Percentiles rank a stretch among this genome's conserved stretches.
phyloP scores from a whole-genome alignment of 768 basidiomycete genomes.

The Phanerodontia chrysosporium region DNA sequence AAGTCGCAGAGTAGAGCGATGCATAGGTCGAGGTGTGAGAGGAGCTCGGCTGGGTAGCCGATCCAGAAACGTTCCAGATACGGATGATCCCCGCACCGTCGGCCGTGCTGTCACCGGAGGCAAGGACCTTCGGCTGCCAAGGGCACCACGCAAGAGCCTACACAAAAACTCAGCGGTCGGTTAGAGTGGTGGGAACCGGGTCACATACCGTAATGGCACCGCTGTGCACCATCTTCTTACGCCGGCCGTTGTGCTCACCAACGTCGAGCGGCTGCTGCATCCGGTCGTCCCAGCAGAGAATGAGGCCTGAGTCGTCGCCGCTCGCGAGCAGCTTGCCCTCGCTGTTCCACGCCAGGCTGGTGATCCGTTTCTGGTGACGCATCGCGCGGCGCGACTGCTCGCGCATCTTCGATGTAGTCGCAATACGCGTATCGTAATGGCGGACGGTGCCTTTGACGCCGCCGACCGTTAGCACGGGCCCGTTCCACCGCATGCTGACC shows the following conservation, averaged over 20 bases:
- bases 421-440: slow-evolving; percentile 67
- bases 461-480: slow-evolving; percentile 61
- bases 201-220: slow-evolving; percentile 47
- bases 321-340: slow-evolving; percentile 69
- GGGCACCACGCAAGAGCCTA: slow-evolving; percentile 60
- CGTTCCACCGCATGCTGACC: slow-evolving; percentile 64
- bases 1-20: background rate
- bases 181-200: background rate
- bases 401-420: slow-evolving; percentile 36
- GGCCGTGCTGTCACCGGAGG: slow-evolving; percentile 35
- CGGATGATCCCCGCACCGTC: slow-evolving; percentile 49
- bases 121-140: slow-evolving; percentile 49
- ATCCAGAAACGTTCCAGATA: slow-evolving; percentile 49
- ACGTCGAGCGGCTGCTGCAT: slow-evolving; percentile 47
- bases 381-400: slow-evolving; percentile 65
- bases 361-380: slow-evolving; percentile 65
- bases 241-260: slow-evolving; percentile 50
- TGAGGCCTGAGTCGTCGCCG: slow-evolving; percentile 70
- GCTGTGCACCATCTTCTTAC: slow-evolving; percentile 68
- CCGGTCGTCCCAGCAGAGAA: slow-evolving; percentile 75
- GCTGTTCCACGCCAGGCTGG: slow-evolving; percentile 61
- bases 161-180: background rate
- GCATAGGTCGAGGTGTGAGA: slow-evolving; percentile 28
- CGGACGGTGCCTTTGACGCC: slow-evolving; percentile 66
- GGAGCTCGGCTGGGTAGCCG: slow-evolving; percentile 26